Base-by-base conservation (phyloP, 208 protist genomes). In the Trypanosoma scelopori region DNA sequence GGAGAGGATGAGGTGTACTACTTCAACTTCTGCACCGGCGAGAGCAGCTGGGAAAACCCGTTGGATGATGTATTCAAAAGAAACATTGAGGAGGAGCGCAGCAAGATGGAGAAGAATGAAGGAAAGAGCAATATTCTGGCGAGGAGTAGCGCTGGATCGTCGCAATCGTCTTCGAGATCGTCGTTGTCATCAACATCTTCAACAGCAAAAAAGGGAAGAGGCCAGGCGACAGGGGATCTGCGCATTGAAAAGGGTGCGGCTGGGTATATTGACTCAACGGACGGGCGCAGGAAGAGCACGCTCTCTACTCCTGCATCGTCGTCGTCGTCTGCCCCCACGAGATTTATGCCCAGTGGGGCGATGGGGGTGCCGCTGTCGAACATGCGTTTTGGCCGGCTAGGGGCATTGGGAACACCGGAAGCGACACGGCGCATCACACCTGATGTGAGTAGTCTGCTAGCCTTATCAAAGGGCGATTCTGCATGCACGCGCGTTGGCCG, bases 21-120 rank as follows among this genome's bases (percentile, higher is more conserved):
- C 81, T 98, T 98, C 76, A 98, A 98, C 84, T 97, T 97, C 55
- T 41, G 60, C 15, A 94, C 88, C 11, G 92, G 89, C 25, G 85
- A 98, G 41, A 92, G 76, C 45, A 81, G 89, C 37, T 98, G 97
- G 95, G 94, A 97, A 52, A 95, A 98, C 76, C 97, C 97, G 13
- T 79, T 93, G 69, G 97, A 98, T 69, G 80, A 87, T 0, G 75
- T 94, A 63, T 98, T 95, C 78, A 89, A 86, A 62, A 39, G 76
- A 4, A 72, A 91, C 20, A 71, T 92, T 16, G 71, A 65, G 7
- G 50, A 63, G 15, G 85, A 83, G 69, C 88, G 87, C 3, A 76
- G 65, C 9, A 82, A 84, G 57, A 49, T 41, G 30, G 46, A 49
- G 25, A 5, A 13, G 15, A 41, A 51, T 23, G 25, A 52, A 32